phyloP scores from a whole-genome alignment of 208 protist species.

The Wallacemonas collosoma region DNA sequence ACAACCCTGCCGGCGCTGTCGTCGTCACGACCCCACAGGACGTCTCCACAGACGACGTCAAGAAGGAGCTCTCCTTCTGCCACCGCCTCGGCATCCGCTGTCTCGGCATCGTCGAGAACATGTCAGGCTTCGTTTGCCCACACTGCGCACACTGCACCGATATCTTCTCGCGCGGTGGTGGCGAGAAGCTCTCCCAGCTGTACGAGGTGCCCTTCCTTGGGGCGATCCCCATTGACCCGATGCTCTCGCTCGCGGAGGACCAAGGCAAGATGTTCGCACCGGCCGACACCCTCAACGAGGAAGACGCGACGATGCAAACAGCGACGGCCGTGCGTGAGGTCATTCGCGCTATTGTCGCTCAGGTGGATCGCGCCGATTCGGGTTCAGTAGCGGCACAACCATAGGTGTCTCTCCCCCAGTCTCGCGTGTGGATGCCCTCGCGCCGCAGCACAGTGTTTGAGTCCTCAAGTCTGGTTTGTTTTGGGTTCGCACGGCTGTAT shows the following conservation, averaged over 20 bases:
- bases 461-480: not conserved
- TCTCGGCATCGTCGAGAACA: slow-evolving; percentile 94
- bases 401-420: too few relatives aligned
- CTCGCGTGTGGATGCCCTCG: too few relatives aligned
- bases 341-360: slow-evolving; percentile 54
- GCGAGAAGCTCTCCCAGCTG: slow-evolving; percentile 63
- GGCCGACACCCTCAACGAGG: slow-evolving; percentile 5
- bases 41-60: slow-evolving; percentile 90
- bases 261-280: slow-evolving; percentile 59
- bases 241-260: slow-evolving; percentile 74
- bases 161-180: slow-evolving; percentile 88
- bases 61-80: slow-evolving; percentile 93
- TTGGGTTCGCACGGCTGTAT: not conserved
- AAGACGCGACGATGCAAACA: slow-evolving; percentile 32
- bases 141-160: slow-evolving; percentile 90
- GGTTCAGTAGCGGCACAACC: not conserved
- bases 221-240: slow-evolving; percentile 82
- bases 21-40: slow-evolving; percentile 92
- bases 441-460: too few relatives aligned
- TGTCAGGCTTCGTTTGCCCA: slow-evolving; percentile 93
- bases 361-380: slow-evolving; percentile 51
- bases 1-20: slow-evolving; percentile 71
- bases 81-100: slow-evolving; percentile 83
- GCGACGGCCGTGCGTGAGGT: slow-evolving; percentile 52
- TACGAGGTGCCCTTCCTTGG: slow-evolving; percentile 88